Evolutionary conservation across 768 basidiomycete species (phyloP).

Genomic region (Lanmaoa pseudosensibilis): DNA sequence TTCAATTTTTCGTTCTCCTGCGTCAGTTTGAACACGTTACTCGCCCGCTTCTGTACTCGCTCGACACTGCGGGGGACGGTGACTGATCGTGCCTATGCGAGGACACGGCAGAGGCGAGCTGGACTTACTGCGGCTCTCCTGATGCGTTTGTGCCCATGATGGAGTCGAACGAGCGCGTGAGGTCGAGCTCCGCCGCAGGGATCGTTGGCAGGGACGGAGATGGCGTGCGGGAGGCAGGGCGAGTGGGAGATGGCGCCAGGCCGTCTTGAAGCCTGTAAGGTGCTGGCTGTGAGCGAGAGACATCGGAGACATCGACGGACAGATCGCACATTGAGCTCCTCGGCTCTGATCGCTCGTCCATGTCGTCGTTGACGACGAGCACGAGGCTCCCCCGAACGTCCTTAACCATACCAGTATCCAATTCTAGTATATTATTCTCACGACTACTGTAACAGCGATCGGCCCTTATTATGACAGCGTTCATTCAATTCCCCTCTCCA

Average conservation of each 20-base stretch:
- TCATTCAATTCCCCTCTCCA: slow-evolving; percentile 23
- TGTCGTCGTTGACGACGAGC: slow-evolving; percentile 28
- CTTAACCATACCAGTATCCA: background rate
- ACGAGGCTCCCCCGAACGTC: slow-evolving; percentile 19
- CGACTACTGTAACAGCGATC: slow-evolving; percentile 26
- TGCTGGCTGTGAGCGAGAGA: slow-evolving; percentile 22
- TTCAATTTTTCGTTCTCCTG: slow-evolving; percentile 80
- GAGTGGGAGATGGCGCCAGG: slow-evolving; percentile 19
- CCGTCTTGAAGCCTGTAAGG: slow-evolving; percentile 21
- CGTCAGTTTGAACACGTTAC: slow-evolving; percentile 73
- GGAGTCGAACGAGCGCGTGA: slow-evolving; percentile 42
- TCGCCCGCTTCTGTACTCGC: slow-evolving; percentile 65
- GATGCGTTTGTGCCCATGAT: slow-evolving; percentile 37
- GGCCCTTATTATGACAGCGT: slow-evolving; percentile 33
- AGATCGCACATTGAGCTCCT: slow-evolving; percentile 25
- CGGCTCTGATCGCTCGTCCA: slow-evolving; percentile 25
- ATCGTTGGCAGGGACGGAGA: slow-evolving; percentile 51
- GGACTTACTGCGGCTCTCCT: slow-evolving; percentile 48
- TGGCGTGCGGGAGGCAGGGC: slow-evolving; percentile 26
- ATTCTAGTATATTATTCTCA: slow-evolving; percentile 25
- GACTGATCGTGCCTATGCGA: slow-evolving; percentile 31
- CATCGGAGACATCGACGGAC: slow-evolving; percentile 2
- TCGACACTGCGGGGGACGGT: slow-evolving; percentile 32
- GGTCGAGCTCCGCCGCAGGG: slow-evolving; percentile 45
- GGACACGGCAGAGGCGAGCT: slow-evolving; percentile 23